phyloP scores from a whole-genome alignment of 108 stramenopile species.

The Pelagomonas calceolata region DNA sequence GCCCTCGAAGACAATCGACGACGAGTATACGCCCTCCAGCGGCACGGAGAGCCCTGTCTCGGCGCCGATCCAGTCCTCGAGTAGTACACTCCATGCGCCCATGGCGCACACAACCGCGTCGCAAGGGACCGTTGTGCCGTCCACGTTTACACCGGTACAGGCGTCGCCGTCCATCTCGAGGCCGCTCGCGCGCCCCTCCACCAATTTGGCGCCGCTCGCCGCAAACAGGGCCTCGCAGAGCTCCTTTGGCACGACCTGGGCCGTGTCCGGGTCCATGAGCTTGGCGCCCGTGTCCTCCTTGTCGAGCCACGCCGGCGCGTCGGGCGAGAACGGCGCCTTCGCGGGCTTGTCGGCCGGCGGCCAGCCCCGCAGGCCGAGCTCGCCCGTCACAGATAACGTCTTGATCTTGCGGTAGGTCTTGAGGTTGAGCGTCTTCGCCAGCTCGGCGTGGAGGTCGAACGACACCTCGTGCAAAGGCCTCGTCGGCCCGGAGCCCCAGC shows the following conservation, averaged over 20 bases:
- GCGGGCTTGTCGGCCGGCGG: not conserved
- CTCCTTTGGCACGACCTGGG: conserved; percentile 25
- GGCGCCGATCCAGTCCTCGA: conserved; percentile 22
- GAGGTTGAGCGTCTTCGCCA: conserved; percentile 48
- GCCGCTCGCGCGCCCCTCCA: not conserved
- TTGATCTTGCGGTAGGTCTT: conserved; percentile 17
- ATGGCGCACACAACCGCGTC: conserved; percentile 17
- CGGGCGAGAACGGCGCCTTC: not conserved
- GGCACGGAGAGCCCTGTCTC: conserved; percentile 7
- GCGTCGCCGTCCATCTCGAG: not conserved
- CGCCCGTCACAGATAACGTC: conserved; percentile 10
- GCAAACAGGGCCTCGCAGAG: conserved; percentile 13
- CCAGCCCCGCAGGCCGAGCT: not conserved
- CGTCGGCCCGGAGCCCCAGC: conserved; percentile 15
- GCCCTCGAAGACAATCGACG: conserved; percentile 23
- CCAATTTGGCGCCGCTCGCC: not conserved
- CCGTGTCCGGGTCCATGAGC: conserved; percentile 19
- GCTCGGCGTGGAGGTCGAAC: conserved; percentile 66
- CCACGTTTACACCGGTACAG: not conserved
- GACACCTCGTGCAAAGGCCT: conserved; percentile 37
- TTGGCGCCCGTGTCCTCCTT: not conserved
- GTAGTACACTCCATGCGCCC: conserved; percentile 22
- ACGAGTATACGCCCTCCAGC: conserved; percentile 36
- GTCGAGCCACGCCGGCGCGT: not conserved
- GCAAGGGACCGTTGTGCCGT: not conserved